Conservation (phyloP, 2,329 filamentous ascomycete genomes). For the Fusarium denticulatum region DNA sequence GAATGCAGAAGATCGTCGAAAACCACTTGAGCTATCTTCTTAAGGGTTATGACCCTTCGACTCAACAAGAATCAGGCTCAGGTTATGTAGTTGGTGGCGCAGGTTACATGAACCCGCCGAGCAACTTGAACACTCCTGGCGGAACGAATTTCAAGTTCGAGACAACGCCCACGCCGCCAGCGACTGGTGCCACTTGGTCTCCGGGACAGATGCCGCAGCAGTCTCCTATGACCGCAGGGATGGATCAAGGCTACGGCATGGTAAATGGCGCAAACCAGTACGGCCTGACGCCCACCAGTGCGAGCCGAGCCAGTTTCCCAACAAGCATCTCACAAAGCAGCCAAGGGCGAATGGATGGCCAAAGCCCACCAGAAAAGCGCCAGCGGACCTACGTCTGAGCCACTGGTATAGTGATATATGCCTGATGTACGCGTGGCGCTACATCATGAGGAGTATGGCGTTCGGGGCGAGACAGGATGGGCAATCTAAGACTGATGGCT, state of each 20-base stretch:
- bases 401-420: constrained; percentile 5
- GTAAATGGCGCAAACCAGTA: constrained; percentile 55
- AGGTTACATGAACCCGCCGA: constrained; percentile 50
- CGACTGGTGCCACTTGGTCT: constrained; percentile 60
- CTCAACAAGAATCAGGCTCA: constrained; percentile 53
- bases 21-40: constrained; percentile 89
- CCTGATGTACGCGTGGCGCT: constrained; percentile 24
- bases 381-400: constrained; percentile 52
- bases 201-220: constrained; percentile 62
- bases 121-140: constrained; percentile 38
- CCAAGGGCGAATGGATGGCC: constrained; percentile 49
- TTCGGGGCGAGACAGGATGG: constrained; percentile 31
- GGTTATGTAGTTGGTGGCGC: constrained; percentile 48
- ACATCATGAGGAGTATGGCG: constrained; percentile 41
- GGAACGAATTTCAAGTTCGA: constrained; percentile 59
- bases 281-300: constrained; percentile 47
- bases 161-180: constrained; percentile 65
- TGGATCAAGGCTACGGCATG: constrained; percentile 60
- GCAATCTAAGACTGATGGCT: constrained; percentile 8
- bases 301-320: constrained; percentile 44
- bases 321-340: constrained; percentile 37
- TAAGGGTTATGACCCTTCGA: constrained; percentile 64
- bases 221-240: constrained; percentile 53
- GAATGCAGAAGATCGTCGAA: constrained; percentile 84
- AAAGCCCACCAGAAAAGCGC: constrained; percentile 62